Evolutionary conservation across 345 rosid genomes (phyloP), one percentile per base, ranked within the genome.

Genomic region (Rhodamnia rubescens): DNA sequence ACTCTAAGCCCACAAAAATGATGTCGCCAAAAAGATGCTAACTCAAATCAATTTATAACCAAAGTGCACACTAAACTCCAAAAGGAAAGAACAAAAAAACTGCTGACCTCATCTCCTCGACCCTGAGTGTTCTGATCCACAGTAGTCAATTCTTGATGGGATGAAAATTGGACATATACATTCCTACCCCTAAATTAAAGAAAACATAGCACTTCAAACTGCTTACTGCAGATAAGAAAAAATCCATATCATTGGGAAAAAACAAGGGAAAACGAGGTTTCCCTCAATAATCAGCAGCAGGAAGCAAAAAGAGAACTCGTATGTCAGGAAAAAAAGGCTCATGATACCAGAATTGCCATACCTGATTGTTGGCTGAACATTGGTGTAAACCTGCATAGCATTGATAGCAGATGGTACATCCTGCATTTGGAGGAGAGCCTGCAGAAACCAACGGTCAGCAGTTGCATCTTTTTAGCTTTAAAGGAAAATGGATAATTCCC

Each of bases 401-500:
- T 86, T 94, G 78, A 95, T 86, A 47, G 99, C 98, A 82, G 99
- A 87, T 86, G 98, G 88, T 87, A 97, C 89, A 91, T 97, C 99
- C 93, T 97, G 98, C 99, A 97, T 95, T 87, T 97, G 99, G 75
- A 97, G 93, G 85, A 97, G 99, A 89, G 99, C 99, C 99, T 97
- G 91, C 86, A 87, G 2, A 61, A 58, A 10, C 58, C 61, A 50
- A 82, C 50, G 7, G 61, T 32, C 42, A 82, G 44, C 7, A 52
- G 49, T 82, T 42, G 47, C 57, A 27, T 53, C 36, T 27, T 82
- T 82, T 51, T 82, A 20, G n/a, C 84, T 53, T 52, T 27, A 13
- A 52, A 53, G 8, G 47, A 82, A 81, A 47, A 53, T 82, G 47
- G 42, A 52, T 42, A 53, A 52, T 52, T 52, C 55, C 44, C 55